phyloP scores from a whole-genome alignment of 1,284 basidiomycete genomes.

The Sanguinoderma infundibulare region DNA sequence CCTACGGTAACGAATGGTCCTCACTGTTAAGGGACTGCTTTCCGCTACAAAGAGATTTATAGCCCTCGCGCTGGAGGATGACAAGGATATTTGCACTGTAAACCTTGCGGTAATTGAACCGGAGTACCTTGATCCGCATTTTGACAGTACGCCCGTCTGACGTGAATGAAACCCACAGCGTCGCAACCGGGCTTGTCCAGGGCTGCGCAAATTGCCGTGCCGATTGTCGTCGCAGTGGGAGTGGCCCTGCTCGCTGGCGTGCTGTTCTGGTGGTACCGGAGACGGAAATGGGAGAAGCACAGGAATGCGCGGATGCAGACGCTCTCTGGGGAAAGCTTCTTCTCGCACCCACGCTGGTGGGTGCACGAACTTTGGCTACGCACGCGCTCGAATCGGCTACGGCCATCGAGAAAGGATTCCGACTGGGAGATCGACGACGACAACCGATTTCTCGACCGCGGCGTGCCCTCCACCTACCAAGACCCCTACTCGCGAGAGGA shows the following conservation, averaged over 20 bases:
- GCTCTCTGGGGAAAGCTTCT: neutral
- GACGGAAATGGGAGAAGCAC: slow-evolving; percentile 1
- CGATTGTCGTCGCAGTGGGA: slow-evolving; percentile 22
- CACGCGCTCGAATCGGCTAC: slow-evolving; percentile 11
- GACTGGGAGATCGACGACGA: slow-evolving; percentile 24
- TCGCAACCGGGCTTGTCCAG: neutral
- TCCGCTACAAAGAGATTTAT: no score
- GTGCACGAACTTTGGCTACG: neutral
- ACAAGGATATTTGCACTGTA: no score
- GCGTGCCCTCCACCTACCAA: slow-evolving; percentile 4
- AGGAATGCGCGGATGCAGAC: slow-evolving; percentile 4
- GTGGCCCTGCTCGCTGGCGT: slow-evolving; percentile 15
- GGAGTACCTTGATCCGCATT: no score
- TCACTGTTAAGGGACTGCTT: no score
- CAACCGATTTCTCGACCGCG: neutral
- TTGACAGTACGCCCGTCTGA: neutral
- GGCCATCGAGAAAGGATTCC: slow-evolving; percentile 12
- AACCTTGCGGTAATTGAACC: no score
- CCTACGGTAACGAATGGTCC: no score
- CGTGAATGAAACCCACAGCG: neutral
- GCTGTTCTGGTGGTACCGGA: slow-evolving; percentile 17
- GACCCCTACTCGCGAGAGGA: slow-evolving; percentile 9
- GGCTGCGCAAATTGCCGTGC: slow-evolving; percentile 24
- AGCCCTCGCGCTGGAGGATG: no score
- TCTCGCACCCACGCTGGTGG: slow-evolving; percentile 11